phyloP scores from a whole-genome alignment of 106 monocot species.

The Platanthera zijinensis region DNA sequence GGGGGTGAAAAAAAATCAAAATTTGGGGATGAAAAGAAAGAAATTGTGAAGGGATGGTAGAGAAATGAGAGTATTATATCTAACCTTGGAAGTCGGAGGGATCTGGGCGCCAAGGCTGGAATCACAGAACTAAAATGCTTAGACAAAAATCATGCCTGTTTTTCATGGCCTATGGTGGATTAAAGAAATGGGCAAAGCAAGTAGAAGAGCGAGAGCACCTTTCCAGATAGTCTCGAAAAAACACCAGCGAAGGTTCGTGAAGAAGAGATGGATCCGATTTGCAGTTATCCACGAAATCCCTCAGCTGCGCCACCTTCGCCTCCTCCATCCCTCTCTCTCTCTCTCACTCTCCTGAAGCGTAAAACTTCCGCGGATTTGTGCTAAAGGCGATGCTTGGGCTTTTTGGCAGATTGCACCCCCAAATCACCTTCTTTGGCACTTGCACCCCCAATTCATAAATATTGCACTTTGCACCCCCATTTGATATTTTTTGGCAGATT shows the following conservation, averaged over 20 bases:
- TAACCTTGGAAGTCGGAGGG: slow-evolving; percentile 23
- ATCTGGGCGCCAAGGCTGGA: slow-evolving; percentile 35
- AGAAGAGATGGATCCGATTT: slow-evolving; percentile 38
- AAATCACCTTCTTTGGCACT: too few relatives aligned
- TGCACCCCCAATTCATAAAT: too few relatives aligned
- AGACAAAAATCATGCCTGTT: not conserved
- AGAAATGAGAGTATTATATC: slow-evolving; percentile 6
- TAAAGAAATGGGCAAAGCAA: not conserved
- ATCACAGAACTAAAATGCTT: not conserved
- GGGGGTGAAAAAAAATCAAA: not conserved
- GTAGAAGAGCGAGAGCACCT: slow-evolving; percentile 17
- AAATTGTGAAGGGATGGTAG: not conserved
- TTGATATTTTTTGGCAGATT: too few relatives aligned
- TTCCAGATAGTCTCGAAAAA: slow-evolving; percentile 40
- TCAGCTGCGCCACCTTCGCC: slow-evolving; percentile 30
- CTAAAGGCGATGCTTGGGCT: too few relatives aligned
- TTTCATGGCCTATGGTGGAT: not conserved
- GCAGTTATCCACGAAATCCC: slow-evolving; percentile 23
- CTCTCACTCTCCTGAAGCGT: too few relatives aligned
- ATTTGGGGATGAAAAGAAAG: not conserved
- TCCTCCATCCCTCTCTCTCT: slow-evolving; percentile 18
- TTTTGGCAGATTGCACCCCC: too few relatives aligned
- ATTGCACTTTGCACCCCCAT: too few relatives aligned
- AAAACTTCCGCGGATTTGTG: too few relatives aligned
- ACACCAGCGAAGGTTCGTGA: slow-evolving; percentile 36